These are phyloP conservation scores for Artemisia annua DNA, from an alignment of 129 eudicot species.

Conservation along the genomic window DNA sequence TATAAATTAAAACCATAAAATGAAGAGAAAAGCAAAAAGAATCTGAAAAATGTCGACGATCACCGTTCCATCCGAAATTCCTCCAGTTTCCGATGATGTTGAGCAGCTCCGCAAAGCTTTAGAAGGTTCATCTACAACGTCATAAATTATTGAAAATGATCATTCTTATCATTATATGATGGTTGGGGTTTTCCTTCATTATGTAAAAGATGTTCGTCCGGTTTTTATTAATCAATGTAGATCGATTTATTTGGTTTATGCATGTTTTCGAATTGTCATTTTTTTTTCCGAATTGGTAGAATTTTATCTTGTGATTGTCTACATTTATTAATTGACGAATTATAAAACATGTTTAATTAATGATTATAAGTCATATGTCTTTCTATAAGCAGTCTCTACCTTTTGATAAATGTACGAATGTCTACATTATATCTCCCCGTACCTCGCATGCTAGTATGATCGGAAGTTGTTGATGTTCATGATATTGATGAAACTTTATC, in stretches of 20 bases:
- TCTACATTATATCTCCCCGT: too few relatives aligned
- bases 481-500: too few relatives aligned
- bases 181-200: too few relatives aligned
- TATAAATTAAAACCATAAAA: background rate
- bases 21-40: background rate
- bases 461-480: too few relatives aligned
- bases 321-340: background rate
- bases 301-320: background rate
- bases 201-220: too few relatives aligned
- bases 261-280: background rate
- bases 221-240: too few relatives aligned
- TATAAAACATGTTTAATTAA: background rate
- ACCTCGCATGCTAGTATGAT: too few relatives aligned
- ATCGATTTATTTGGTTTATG: too few relatives aligned
- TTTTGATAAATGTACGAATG: too few relatives aligned
- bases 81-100: conserved; percentile 68
- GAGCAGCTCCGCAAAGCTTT: conserved; percentile 83
- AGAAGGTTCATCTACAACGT: conserved; percentile 34
- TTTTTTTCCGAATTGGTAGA: background rate
- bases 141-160: background rate
- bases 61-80: conserved; percentile 55
- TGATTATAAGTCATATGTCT: background rate
- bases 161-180: background rate
- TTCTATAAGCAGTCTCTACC: background rate
- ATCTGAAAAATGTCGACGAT: conserved; percentile 56